Evolutionary conservation across 768 basidiomycete genomes (phyloP).

Genomic region (Boletus tylopilopsis): DNA sequence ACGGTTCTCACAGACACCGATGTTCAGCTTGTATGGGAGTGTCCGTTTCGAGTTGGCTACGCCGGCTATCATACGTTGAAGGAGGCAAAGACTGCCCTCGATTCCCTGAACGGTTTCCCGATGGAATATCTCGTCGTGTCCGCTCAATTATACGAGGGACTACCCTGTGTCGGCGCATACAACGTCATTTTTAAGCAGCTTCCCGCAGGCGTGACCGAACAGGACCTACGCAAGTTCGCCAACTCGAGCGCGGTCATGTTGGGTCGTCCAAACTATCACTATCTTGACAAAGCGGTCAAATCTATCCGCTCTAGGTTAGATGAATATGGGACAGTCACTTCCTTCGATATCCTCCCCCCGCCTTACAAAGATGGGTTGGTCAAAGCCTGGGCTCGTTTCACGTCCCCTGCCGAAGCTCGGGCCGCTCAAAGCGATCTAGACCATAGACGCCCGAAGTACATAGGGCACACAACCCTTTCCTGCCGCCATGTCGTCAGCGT

Average conservation of each 20-base stretch:
- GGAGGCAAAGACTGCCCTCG: slow-evolving; percentile 50
- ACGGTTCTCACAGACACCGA: slow-evolving; percentile 49
- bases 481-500: slow-evolving; percentile 56
- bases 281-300: slow-evolving; percentile 33
- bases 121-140: slow-evolving; percentile 40
- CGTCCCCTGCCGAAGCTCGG: slow-evolving; percentile 48
- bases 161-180: slow-evolving; percentile 54
- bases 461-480: slow-evolving; percentile 43
- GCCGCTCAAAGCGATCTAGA: slow-evolving; percentile 48
- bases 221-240: slow-evolving; percentile 44
- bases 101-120: slow-evolving; percentile 34
- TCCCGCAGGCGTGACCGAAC: slow-evolving; percentile 41
- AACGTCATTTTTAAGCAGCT: slow-evolving; percentile 60
- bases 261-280: slow-evolving; percentile 45
- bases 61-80: slow-evolving; percentile 54
- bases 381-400: slow-evolving; percentile 55
- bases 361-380: slow-evolving; percentile 49
- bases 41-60: slow-evolving; percentile 53
- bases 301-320: slow-evolving; percentile 37
- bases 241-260: slow-evolving; percentile 49
- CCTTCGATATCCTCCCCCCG: slow-evolving; percentile 46
- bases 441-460: slow-evolving; percentile 39
- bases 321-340: slow-evolving; percentile 34
- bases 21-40: slow-evolving; percentile 58
- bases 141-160: slow-evolving; percentile 50